Conservation (phyloP, 345 rosid genomes). For the Euclidium syriacum region DNA sequence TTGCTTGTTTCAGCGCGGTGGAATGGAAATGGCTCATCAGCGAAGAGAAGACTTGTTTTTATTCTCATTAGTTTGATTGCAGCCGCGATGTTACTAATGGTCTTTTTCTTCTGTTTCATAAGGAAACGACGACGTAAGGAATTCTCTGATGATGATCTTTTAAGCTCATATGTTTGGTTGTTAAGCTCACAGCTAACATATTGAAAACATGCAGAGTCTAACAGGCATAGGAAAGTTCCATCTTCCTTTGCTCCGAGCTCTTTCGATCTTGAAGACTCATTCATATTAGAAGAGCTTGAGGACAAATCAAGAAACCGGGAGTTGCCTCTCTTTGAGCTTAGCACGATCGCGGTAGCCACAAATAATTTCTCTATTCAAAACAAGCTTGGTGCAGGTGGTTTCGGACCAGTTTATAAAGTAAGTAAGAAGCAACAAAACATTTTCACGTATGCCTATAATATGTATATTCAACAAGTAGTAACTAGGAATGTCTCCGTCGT, state of each 20-base stretch:
- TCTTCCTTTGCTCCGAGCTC: slow-evolving; percentile 18
- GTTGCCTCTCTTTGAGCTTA: slow-evolving; percentile 45
- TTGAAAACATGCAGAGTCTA: slow-evolving; percentile 24
- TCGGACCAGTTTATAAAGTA: slow-evolving; percentile 72
- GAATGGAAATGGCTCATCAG: slow-evolving; percentile 18
- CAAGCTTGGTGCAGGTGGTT: slow-evolving; percentile 75
- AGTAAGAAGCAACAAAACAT: background rate
- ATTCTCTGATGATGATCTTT: background rate
- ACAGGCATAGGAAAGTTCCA: background rate
- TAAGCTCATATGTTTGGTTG: slow-evolving; percentile 1
- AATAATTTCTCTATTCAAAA: slow-evolving; percentile 40
- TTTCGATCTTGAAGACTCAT: slow-evolving; percentile 28
- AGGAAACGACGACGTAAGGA: slow-evolving; percentile 35
- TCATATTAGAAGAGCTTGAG: slow-evolving; percentile 25
- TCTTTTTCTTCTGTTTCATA: slow-evolving; percentile 10
- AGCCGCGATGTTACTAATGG: slow-evolving; percentile 13
- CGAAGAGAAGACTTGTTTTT: slow-evolving; percentile 23
- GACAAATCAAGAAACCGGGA: slow-evolving; percentile 33
- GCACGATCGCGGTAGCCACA: slow-evolving; percentile 46
- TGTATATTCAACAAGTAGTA: background rate
- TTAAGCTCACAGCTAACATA: background rate
- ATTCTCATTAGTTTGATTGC: slow-evolving; percentile 18
- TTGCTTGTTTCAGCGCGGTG: slow-evolving; percentile 28
- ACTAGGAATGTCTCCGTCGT: background rate
- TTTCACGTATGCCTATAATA: background rate